Percentiles rank a stretch among this genome's conserved stretches.
Evolutionary conservation across 352 stramenopile genomes (phyloP).

Genomic region (Phytophthora crassamura): DNA sequence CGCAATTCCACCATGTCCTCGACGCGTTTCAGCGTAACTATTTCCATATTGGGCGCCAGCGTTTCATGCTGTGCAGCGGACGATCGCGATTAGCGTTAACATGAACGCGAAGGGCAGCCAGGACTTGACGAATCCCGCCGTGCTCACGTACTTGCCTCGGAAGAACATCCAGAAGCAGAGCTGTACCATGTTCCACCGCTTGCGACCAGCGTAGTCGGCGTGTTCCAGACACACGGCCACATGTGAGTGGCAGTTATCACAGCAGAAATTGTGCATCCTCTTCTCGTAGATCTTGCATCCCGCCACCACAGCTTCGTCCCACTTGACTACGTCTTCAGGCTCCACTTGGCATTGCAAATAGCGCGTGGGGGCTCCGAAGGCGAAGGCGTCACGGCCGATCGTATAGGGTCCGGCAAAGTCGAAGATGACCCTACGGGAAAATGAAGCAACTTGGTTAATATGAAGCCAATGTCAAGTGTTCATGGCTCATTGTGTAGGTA

Average conservation of each 20-base stretch:
- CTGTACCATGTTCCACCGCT: slow-evolving; percentile 81
- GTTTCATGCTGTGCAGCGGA: slow-evolving; percentile 37
- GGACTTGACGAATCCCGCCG: slow-evolving; percentile 43
- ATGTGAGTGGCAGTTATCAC: slow-evolving; percentile 98
- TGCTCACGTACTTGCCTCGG: slow-evolving; percentile 61
- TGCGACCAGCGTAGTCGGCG: slow-evolving; percentile 56
- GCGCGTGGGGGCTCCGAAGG: slow-evolving; percentile 88
- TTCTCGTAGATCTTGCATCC: slow-evolving; percentile 93
- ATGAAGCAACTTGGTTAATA: slow-evolving; percentile 17
- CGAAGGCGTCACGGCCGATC: slow-evolving; percentile 89
- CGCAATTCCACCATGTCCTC: too few relatives aligned
- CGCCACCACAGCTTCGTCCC: slow-evolving; percentile 90
- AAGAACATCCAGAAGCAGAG: slow-evolving; percentile 88
- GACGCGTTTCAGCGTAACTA: too few relatives aligned
- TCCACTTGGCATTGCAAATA: slow-evolving; percentile 87
- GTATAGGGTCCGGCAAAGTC: slow-evolving; percentile 97
- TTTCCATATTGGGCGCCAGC: too few relatives aligned
- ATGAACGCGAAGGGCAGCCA: slow-evolving; percentile 48
- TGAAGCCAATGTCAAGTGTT: background rate
- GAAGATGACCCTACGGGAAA: slow-evolving; percentile 86
- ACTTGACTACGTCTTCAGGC: slow-evolving; percentile 64
- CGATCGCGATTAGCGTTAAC: slow-evolving; percentile 33
- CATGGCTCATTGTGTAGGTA: background rate
- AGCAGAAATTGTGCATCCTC: slow-evolving; percentile 97
- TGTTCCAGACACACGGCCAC: slow-evolving; percentile 87